Conservation (phyloP, 768 basidiomycete genomes). For the Hygrocybe coccinea region DNA sequence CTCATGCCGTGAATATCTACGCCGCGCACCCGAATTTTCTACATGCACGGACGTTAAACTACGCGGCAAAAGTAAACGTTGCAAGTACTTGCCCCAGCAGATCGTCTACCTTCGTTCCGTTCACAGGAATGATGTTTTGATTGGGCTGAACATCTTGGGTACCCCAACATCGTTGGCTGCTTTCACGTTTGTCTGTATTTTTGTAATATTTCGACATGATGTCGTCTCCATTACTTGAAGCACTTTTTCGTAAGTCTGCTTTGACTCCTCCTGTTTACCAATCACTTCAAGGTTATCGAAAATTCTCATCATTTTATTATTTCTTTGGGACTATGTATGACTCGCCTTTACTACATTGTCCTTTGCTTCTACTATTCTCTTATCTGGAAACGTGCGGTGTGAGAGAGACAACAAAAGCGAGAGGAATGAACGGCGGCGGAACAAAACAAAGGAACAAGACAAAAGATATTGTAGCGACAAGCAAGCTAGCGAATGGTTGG, state of each 20-base stretch:
- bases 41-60: slow-evolving; percentile 64
- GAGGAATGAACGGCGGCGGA: background rate
- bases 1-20: slow-evolving; percentile 59
- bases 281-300: too few species aligned
- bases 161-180: too few species aligned
- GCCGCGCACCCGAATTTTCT: slow-evolving; percentile 38
- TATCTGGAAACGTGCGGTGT: background rate
- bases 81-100: slow-evolving; percentile 45
- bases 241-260: too few species aligned
- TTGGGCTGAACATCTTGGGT: slow-evolving; percentile 32
- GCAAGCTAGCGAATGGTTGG: background rate
- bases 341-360: background rate
- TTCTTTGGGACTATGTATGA: too few species aligned
- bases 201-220: too few species aligned
- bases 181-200: too few species aligned
- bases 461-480: background rate
- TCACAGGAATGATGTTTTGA: slow-evolving; percentile 47
- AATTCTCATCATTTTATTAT: too few species aligned
- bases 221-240: too few species aligned
- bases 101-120: slow-evolving; percentile 46
- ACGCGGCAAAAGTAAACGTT: slow-evolving; percentile 52
- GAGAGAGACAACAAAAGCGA: background rate
- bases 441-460: background rate
- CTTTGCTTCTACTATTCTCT: background rate
- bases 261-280: too few species aligned